These are phyloP conservation scores for Cordyceps fumosorosea DNA, from an alignment of 2,329 filamentous ascomycete genomes.

Conservation along the genomic window DNA sequence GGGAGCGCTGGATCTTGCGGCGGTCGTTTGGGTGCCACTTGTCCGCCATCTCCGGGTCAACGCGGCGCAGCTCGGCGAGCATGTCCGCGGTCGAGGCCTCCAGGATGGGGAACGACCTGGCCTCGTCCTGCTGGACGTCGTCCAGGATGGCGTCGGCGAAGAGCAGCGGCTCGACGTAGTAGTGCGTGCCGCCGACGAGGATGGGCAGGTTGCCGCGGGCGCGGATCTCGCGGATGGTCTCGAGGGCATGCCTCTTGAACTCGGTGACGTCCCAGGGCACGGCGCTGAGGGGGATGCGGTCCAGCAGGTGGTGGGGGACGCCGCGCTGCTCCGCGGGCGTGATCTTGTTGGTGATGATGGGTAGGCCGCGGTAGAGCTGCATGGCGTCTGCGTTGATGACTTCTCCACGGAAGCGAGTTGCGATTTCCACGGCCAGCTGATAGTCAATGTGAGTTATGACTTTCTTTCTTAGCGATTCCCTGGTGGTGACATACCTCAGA, in stretches of 20 bases:
- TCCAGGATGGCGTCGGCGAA: conserved; percentile 59
- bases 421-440: conserved; percentile 84
- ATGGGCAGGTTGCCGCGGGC: conserved; percentile 75
- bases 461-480: background rate
- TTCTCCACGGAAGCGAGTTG: conserved; percentile 77
- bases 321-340: conserved; percentile 65
- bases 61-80: conserved; percentile 63
- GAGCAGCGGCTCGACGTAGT: conserved; percentile 84
- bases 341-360: conserved; percentile 95
- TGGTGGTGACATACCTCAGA: conserved; percentile 59
- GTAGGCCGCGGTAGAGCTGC: conserved; percentile 89
- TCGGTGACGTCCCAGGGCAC: conserved; percentile 76
- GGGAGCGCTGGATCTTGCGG: conserved; percentile 80
- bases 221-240: conserved; percentile 70
- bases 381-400: conserved; percentile 97
- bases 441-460: background rate
- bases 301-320: conserved; percentile 82
- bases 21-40: conserved; percentile 92
- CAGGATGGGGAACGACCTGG: conserved; percentile 59
- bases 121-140: conserved; percentile 29
- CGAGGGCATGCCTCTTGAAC: conserved; percentile 65
- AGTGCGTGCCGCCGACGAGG: conserved; percentile 89
- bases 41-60: conserved; percentile 84
- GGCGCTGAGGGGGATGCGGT: conserved; percentile 66
- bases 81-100: conserved; percentile 65